These are phyloP conservation scores for Leucaena leucocephala DNA, from an alignment of 306 rosid species.

Conservation along the genomic window DNA sequence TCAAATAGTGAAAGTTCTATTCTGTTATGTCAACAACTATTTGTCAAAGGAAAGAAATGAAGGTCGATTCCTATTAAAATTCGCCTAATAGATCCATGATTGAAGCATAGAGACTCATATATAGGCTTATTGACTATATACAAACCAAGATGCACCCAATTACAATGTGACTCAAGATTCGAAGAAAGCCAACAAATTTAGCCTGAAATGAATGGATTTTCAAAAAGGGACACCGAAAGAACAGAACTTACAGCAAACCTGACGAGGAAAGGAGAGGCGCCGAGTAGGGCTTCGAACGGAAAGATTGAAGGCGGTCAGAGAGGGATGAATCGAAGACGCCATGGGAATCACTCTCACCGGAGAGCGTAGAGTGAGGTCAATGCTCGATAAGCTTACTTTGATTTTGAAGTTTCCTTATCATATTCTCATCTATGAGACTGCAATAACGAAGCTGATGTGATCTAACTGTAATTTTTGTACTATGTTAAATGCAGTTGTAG, in stretches of 20 bases:
- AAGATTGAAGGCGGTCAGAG: constrained; percentile 60
- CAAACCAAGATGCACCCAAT: not conserved
- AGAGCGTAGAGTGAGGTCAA: not conserved
- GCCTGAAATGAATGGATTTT: not conserved
- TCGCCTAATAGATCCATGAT: not conserved
- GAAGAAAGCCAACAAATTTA: not conserved
- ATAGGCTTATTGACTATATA: not conserved
- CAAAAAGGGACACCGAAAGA: not conserved
- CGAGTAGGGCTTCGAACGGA: constrained; percentile 42
- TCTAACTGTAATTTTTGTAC: too few species aligned
- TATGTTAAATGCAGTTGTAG: too few species aligned
- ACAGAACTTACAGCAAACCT: constrained; percentile 46
- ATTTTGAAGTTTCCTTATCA: not conserved
- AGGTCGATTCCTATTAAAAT: not conserved
- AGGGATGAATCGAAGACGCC: constrained; percentile 78
- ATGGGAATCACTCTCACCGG: constrained; percentile 59
- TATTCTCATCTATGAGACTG: not conserved
- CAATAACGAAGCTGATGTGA: too few species aligned
- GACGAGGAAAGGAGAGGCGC: constrained; percentile 48
- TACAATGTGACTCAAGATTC: not conserved
- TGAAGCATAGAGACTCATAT: not conserved
- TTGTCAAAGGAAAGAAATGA: not conserved
- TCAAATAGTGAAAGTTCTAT: not conserved
- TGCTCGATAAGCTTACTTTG: not conserved
- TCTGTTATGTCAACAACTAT: not conserved